These are phyloP conservation scores for Amaranthus cruentus DNA, from an alignment of 148 eudicot genomes.

Conservation along the genomic window DNA sequence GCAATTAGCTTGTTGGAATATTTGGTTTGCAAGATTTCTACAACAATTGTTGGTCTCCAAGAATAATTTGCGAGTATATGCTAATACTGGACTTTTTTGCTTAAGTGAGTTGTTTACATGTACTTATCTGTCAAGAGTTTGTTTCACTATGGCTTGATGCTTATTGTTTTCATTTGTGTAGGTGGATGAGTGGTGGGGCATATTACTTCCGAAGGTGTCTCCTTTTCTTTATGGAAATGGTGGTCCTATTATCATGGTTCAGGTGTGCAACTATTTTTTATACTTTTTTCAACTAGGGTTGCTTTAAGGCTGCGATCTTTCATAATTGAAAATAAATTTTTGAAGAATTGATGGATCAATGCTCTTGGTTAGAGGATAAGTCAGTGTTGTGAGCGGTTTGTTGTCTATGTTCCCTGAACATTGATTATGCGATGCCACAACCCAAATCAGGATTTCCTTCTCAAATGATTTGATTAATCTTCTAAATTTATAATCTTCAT, in stretches of 20 bases:
- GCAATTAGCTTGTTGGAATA: neutral
- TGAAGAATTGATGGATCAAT: neutral
- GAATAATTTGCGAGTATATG: neutral
- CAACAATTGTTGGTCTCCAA: neutral
- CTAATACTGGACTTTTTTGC: neutral
- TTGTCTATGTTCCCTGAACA: neutral
- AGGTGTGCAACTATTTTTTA: constrained; percentile 39
- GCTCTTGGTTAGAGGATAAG: neutral
- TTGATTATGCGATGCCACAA: neutral
- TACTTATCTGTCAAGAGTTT: constrained; percentile 2
- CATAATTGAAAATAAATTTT: neutral
- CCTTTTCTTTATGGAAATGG: constrained; percentile 80
- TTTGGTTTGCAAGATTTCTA: neutral
- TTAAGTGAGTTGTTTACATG: neutral
- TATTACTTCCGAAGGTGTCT: constrained; percentile 60
- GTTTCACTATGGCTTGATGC: constrained; percentile 3
- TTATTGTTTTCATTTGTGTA: constrained; percentile 23
- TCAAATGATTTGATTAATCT: neutral
- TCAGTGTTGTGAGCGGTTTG: neutral
- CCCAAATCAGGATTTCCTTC: neutral
- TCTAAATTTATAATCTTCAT: neutral
- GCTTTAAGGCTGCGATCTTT: neutral
- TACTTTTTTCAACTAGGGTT: neutral
- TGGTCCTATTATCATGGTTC: constrained; percentile 91
- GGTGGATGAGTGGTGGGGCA: constrained; percentile 92